Percentiles rank a stretch among this genome's conserved stretches.
These are phyloP conservation scores for Tremella yokohamensis DNA, from an alignment of 768 basidiomycete genomes.

Conservation along the genomic window DNA sequence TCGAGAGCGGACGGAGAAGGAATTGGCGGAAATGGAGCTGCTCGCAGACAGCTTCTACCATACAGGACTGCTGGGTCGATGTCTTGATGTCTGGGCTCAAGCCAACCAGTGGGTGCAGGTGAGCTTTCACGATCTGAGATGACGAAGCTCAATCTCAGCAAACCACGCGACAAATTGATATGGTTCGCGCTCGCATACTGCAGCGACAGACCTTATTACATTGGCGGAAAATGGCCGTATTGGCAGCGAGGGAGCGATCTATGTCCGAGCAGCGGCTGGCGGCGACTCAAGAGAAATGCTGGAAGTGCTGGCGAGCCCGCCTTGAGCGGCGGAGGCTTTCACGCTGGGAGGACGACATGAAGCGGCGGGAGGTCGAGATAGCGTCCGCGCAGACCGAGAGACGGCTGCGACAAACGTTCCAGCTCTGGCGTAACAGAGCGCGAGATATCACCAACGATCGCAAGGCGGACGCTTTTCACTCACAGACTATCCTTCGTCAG, in stretches of 20 bases:
- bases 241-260: too few species aligned
- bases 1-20: not conserved
- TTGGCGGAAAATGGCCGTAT: constrained; percentile 16
- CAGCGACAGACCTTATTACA: constrained; percentile 34
- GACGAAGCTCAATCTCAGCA: constrained; percentile 13
- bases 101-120: constrained; percentile 35
- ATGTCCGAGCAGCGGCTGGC: too few species aligned
- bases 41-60: constrained; percentile 37
- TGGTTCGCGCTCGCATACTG: constrained; percentile 29
- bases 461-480: too few species aligned
- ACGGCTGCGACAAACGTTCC: not conserved
- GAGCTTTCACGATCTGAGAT: not conserved
- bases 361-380: too few species aligned
- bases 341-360: too few species aligned
- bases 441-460: too few species aligned
- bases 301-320: too few species aligned
- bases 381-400: not conserved
- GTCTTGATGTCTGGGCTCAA: constrained; percentile 41
- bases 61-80: constrained; percentile 40
- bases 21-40: constrained; percentile 20
- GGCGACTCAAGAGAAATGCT: too few species aligned
- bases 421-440: too few species aligned
- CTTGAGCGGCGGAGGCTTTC: too few species aligned
- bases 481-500: too few species aligned
- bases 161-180: constrained; percentile 25